phyloP scores from a whole-genome alignment of 345 rosid genomes.

The Boechera stricta region DNA sequence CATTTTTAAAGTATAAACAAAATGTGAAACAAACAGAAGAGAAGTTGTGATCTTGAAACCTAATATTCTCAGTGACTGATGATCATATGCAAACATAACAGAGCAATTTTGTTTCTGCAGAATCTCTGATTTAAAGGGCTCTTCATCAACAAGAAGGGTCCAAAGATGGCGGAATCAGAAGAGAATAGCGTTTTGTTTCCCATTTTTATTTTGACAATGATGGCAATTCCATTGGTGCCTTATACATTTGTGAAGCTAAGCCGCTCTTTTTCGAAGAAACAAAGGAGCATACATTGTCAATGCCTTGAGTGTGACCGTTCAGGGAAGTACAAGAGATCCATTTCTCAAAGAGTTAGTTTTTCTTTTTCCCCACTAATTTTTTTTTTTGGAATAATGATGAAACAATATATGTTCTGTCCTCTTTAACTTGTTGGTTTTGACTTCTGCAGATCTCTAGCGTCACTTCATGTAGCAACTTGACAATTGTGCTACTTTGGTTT shows the following conservation, averaged over 20 bases:
- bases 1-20: neutral
- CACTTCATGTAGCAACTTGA: slow-evolving; percentile 85
- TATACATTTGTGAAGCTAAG: slow-evolving; percentile 75
- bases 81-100: neutral
- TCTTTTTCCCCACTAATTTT: neutral
- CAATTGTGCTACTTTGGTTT: slow-evolving; percentile 76
- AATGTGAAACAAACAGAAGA: neutral
- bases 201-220: slow-evolving; percentile 86
- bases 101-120: slow-evolving; percentile 12
- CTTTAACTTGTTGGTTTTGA: slow-evolving; percentile 17
- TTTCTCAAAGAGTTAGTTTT: slow-evolving; percentile 67
- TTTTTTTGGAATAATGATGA: neutral
- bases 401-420: neutral
- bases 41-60: neutral
- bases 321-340: slow-evolving; percentile 83
- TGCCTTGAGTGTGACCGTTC: slow-evolving; percentile 78
- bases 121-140: slow-evolving; percentile 15
- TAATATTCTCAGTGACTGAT: neutral
- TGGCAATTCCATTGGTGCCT: slow-evolving; percentile 90
- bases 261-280: slow-evolving; percentile 66
- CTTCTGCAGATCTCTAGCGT: slow-evolving; percentile 74
- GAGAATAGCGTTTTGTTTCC: slow-evolving; percentile 85
- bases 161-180: slow-evolving; percentile 76
- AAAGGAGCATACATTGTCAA: slow-evolving; percentile 72
- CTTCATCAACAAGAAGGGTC: slow-evolving; percentile 38